Percentiles rank a stretch among this genome's conserved stretches.
Conservation (phyloP, 2,329 filamentous ascomycete species). For the Colletotrichum tabaci region DNA sequence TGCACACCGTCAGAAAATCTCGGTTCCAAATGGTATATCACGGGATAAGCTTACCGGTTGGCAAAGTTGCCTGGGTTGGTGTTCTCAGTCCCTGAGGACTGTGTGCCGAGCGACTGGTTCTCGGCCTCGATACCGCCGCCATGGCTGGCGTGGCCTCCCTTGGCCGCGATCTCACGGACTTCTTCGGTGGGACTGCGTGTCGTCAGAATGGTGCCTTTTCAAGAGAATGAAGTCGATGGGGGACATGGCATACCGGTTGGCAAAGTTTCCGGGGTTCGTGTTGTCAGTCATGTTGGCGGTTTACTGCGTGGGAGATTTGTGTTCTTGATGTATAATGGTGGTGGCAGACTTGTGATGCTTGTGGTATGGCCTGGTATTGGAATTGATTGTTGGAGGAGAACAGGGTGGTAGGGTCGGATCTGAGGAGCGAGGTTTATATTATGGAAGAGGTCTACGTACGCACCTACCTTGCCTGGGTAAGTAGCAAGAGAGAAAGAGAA, state of each 20-base stretch:
- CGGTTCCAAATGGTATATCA: not conserved
- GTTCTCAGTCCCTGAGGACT: slow-evolving; percentile 13
- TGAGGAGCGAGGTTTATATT: slow-evolving; percentile 13
- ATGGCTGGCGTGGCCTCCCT: slow-evolving; percentile 58
- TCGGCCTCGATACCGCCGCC: slow-evolving; percentile 45
- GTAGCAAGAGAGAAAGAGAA: not conserved
- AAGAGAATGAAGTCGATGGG: slow-evolving; percentile 38
- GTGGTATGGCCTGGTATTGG: not conserved
- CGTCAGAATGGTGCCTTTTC: not conserved
- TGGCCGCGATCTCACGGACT: slow-evolving; percentile 54
- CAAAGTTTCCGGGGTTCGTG: slow-evolving; percentile 43
- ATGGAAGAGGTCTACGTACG: not conserved
- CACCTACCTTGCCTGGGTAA: no score
- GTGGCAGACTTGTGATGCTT: not conserved
- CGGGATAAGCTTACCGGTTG: slow-evolving; percentile 38
- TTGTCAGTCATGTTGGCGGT: slow-evolving; percentile 49
- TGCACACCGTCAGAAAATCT: not conserved
- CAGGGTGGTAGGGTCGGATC: fast-evolving
- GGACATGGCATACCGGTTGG: slow-evolving; percentile 52
- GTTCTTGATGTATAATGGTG: not conserved
- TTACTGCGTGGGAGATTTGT: not conserved
- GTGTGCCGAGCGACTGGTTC: slow-evolving; percentile 5
- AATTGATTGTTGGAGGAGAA: not conserved
- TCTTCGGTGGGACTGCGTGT: not conserved
- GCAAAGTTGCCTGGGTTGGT: slow-evolving; percentile 44